Evolutionary conservation across 2,329 filamentous ascomycete genomes (phyloP).

Genomic region (Boeremia lycopersici): DNA sequence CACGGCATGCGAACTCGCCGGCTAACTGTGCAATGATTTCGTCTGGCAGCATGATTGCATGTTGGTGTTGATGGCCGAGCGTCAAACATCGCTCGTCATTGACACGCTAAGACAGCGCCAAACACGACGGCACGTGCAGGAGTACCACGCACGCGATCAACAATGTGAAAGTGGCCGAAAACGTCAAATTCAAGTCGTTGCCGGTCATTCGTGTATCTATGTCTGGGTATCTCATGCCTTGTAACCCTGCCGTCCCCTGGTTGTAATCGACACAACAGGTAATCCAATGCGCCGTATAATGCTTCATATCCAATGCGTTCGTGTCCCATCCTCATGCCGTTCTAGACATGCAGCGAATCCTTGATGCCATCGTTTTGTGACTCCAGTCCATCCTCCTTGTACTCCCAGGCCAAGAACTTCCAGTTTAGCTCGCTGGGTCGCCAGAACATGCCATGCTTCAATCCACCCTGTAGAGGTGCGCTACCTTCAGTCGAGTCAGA

Average conservation of each 20-base stretch:
- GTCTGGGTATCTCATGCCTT: constrained; percentile 15
- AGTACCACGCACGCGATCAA: neutral
- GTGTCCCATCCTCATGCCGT: neutral
- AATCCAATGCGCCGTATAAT: constrained; percentile 32
- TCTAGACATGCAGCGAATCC: constrained; percentile 42
- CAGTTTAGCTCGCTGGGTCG: constrained; percentile 77
- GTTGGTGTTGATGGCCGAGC: neutral
- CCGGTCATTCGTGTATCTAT: constrained; percentile 4
- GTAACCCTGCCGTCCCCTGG: constrained; percentile 2
- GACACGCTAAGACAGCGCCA: constrained; percentile 22
- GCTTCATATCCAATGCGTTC: constrained; percentile 31
- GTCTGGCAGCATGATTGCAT: constrained; percentile 45
- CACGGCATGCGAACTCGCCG: constrained; percentile 50
- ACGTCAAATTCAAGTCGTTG: neutral
- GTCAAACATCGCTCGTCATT: constrained; percentile 9
- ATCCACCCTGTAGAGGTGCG: constrained; percentile 25
- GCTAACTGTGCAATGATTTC: constrained; percentile 45
- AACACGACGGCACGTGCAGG: constrained; percentile 33
- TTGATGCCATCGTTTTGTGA: constrained; percentile 19
- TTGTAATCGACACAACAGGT: constrained; percentile 15
- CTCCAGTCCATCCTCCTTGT: constrained; percentile 49
- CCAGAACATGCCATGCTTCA: constrained; percentile 69
- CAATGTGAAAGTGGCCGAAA: neutral
- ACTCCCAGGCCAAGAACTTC: constrained; percentile 83
- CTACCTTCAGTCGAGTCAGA: constrained; percentile 61